A percentile compares a stretch with the other conserved stretches of the same genome.
Conservation (phyloP, 73 alveolate species). For the Paramecium biaurelia region DNA sequence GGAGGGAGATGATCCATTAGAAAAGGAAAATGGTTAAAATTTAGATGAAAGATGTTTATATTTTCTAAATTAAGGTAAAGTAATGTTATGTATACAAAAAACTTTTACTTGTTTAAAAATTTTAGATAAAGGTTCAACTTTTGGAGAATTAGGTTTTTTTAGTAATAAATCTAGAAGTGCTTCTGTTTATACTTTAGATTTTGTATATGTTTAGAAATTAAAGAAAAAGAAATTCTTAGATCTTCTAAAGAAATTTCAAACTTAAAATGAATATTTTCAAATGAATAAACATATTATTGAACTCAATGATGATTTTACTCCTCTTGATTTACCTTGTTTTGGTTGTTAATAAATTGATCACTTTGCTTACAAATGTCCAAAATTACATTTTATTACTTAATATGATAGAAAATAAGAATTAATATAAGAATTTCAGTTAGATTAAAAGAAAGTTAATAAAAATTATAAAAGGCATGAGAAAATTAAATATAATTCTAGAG, state of each 20-base stretch:
- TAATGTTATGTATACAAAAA: slow-evolving; percentile 65
- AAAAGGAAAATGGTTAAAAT: slow-evolving; percentile 3
- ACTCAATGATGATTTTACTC: background rate
- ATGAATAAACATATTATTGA: slow-evolving; percentile 45
- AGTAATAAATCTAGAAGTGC: slow-evolving; percentile 77
- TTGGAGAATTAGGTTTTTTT: slow-evolving; percentile 88
- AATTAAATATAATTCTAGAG: slow-evolving; percentile 40
- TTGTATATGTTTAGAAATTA: slow-evolving; percentile 72
- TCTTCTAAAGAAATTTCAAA: background rate
- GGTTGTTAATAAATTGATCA: slow-evolving; percentile 42
- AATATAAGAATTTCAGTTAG: background rate
- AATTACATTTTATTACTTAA: background rate
- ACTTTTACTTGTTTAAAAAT: slow-evolving; percentile 67
- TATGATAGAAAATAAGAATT: background rate
- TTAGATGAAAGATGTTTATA: slow-evolving; percentile 68
- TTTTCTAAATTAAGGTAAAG: slow-evolving; percentile 71
- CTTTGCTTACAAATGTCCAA: slow-evolving; percentile 22
- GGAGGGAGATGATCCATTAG: slow-evolving; percentile 70
- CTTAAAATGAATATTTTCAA: slow-evolving; percentile 2
- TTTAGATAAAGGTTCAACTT: slow-evolving; percentile 71
- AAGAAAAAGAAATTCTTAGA: slow-evolving; percentile 62
- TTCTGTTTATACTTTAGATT: slow-evolving; percentile 80
- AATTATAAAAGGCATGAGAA: slow-evolving; percentile 21
- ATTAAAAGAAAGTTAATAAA: background rate
- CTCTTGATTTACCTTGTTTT: slow-evolving; percentile 36